Conservation (phyloP, 495 filamentous ascomycete genomes). For the Entonaema liquescens region DNA sequence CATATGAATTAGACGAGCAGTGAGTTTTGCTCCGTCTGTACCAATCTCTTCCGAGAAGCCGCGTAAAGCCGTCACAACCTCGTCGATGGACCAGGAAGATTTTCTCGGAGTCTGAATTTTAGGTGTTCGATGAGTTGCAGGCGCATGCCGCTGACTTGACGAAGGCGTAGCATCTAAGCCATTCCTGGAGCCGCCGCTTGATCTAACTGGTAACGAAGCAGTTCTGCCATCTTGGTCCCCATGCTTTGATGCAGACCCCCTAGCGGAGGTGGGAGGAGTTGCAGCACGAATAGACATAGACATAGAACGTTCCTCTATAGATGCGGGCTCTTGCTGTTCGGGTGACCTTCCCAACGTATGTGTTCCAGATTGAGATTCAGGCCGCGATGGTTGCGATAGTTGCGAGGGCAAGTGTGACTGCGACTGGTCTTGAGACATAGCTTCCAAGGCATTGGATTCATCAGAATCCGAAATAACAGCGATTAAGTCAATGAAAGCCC, state of each 20-base stretch:
- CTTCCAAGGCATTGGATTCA: slow-evolving; percentile 7
- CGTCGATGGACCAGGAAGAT: slow-evolving; percentile 49
- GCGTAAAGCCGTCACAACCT: slow-evolving; percentile 46
- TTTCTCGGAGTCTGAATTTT: slow-evolving; percentile 47
- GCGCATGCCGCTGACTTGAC: slow-evolving; percentile 17
- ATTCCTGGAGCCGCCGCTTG: slow-evolving; percentile 15
- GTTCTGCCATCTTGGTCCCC: slow-evolving; percentile 27
- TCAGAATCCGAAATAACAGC: slow-evolving; percentile 35
- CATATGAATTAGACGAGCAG: slow-evolving; percentile 49
- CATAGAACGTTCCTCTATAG: slow-evolving; percentile 10
- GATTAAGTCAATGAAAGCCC: slow-evolving; percentile 17
- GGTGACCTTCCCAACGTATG: slow-evolving; percentile 6
- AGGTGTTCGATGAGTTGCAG: slow-evolving; percentile 41
- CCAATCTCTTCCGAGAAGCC: slow-evolving; percentile 45
- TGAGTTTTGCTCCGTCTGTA: slow-evolving; percentile 50
- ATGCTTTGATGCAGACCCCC: slow-evolving; percentile 18
- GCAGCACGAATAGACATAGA: slow-evolving; percentile 29
- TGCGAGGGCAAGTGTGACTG: slow-evolving; percentile 13
- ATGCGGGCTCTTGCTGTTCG: slow-evolving; percentile 16
- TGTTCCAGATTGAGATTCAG: slow-evolving; percentile 16
- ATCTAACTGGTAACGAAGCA: slow-evolving; percentile 22
- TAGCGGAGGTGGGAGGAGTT: slow-evolving; percentile 20
- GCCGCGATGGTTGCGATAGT: not conserved
- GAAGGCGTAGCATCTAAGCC: slow-evolving; percentile 24
- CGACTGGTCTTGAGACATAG: slow-evolving; percentile 17